phyloP scores from a whole-genome alignment of 2,329 filamentous ascomycete genomes.

The Fusarium sulawesiense region DNA sequence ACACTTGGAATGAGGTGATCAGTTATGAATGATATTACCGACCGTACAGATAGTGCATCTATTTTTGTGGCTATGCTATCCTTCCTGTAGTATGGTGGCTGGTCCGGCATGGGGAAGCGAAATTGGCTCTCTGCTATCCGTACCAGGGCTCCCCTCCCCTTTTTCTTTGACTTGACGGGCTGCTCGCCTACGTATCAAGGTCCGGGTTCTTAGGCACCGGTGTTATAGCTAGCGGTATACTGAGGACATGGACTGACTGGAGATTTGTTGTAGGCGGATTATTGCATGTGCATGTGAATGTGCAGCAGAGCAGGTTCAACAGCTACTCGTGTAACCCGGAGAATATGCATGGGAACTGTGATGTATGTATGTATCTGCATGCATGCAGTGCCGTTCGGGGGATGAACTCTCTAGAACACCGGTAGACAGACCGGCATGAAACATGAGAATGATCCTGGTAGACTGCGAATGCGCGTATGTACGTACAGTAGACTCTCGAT shows the following conservation, averaged over 20 bases:
- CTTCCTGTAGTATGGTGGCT: conserved; percentile 32
- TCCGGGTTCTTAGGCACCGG: background rate
- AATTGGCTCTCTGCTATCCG: conserved; percentile 23
- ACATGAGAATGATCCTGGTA: conserved; percentile 1
- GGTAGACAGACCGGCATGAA: conserved; percentile 27
- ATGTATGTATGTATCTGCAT: conserved; percentile 1
- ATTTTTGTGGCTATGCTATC: conserved; percentile 19
- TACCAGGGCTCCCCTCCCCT: conserved; percentile 8
- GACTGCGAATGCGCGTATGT: background rate
- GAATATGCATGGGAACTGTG: conserved; percentile 5
- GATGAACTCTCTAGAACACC: conserved; percentile 5
- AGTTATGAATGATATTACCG: background rate
- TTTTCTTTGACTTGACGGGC: conserved; percentile 7
- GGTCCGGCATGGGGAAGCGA: conserved; percentile 41
- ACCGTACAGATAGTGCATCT: background rate
- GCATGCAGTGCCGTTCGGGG: conserved; percentile 15
- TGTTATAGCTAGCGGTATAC: background rate
- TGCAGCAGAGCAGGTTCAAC: background rate
- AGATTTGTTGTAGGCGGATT: background rate
- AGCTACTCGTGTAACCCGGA: conserved; percentile 11
- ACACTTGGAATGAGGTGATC: background rate
- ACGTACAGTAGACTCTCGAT: background rate
- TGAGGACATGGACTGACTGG: background rate
- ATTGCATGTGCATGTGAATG: background rate
- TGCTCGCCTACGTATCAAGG: background rate